A percentile compares a stretch with the other conserved stretches of the same genome.
Conservation (phyloP, 768 basidiomycete species). For the Trametes villosa region DNA sequence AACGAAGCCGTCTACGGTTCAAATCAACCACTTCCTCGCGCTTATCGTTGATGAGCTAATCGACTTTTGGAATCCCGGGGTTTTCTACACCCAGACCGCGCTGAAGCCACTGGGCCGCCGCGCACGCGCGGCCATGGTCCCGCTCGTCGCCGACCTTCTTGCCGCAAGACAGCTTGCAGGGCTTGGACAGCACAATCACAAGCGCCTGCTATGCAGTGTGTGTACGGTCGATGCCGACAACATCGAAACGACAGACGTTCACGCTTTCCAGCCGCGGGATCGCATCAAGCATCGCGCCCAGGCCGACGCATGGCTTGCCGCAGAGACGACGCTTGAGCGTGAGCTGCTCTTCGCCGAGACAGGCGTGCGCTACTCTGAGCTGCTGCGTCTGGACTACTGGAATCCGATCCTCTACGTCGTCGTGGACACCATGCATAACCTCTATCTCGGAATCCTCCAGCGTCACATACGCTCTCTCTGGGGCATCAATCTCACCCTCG, state of each 20-base stretch:
- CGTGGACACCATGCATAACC: slow-evolving; percentile 46
- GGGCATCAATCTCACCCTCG: background rate
- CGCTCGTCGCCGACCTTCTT: slow-evolving; percentile 41
- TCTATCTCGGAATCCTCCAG: slow-evolving; percentile 35
- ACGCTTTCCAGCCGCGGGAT: slow-evolving; percentile 28
- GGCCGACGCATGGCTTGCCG: slow-evolving; percentile 27
- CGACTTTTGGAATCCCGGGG: slow-evolving; percentile 38
- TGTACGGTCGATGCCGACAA: slow-evolving; percentile 32
- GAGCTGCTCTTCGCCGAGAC: slow-evolving; percentile 17
- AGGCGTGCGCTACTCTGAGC: slow-evolving; percentile 32
- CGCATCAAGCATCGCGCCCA: slow-evolving; percentile 23
- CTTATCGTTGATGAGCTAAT: slow-evolving; percentile 43
- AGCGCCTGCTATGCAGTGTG: slow-evolving; percentile 32
- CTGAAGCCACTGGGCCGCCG: slow-evolving; percentile 30
- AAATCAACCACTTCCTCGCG: slow-evolving; percentile 43
- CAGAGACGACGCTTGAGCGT: slow-evolving; percentile 7
- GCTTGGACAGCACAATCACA: slow-evolving; percentile 26
- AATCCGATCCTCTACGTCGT: slow-evolving; percentile 36
- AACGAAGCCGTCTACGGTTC: slow-evolving; percentile 34
- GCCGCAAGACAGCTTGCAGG: slow-evolving; percentile 37
- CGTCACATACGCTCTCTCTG: background rate
- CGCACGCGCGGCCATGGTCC: slow-evolving; percentile 34
- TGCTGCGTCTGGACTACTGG: slow-evolving; percentile 45
- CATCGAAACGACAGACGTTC: slow-evolving; percentile 33
- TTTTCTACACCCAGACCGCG: slow-evolving; percentile 33